Evolutionary conservation across 441 rosid genomes (phyloP).

Genomic region (Populus hybrid): DNA sequence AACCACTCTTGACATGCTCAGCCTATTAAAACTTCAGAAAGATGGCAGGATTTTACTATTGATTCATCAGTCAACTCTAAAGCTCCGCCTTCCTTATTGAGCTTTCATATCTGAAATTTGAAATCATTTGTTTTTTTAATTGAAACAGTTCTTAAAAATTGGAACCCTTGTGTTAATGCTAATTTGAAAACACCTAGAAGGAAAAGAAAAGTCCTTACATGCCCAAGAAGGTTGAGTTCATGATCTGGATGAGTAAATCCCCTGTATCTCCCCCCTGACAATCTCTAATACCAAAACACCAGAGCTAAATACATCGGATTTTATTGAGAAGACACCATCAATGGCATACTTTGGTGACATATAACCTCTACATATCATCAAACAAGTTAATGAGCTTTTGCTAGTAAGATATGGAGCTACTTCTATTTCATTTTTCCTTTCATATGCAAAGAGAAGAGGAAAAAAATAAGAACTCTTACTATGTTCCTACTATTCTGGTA

Average conservation of each 20-base stretch:
- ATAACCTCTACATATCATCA: neutral
- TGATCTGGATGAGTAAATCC: too few relatives aligned
- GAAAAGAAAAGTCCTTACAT: too few relatives aligned
- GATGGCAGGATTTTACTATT: neutral
- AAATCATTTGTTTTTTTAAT: too few relatives aligned
- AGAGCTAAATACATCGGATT: neutral
- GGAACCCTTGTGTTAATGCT: neutral
- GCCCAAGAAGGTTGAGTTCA: too few relatives aligned
- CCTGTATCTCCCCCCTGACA: too few relatives aligned
- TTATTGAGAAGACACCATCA: conserved; percentile 5
- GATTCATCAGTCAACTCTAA: neutral
- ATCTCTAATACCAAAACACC: too few relatives aligned
- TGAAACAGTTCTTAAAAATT: neutral
- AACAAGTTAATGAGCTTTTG: neutral
- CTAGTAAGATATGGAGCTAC: neutral
- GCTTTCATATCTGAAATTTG: neutral
- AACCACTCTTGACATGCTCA: neutral
- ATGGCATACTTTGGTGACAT: neutral
- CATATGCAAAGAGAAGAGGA: neutral
- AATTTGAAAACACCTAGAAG: neutral
- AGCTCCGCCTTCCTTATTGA: neutral
- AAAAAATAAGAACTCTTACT: neutral
- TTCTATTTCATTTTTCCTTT: neutral
- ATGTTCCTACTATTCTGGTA: conserved; percentile 1
- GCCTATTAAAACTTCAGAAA: neutral